Evolutionary conservation across 2,329 filamentous ascomycete genomes (phyloP).

Genomic region (Scedosporium boydii): DNA sequence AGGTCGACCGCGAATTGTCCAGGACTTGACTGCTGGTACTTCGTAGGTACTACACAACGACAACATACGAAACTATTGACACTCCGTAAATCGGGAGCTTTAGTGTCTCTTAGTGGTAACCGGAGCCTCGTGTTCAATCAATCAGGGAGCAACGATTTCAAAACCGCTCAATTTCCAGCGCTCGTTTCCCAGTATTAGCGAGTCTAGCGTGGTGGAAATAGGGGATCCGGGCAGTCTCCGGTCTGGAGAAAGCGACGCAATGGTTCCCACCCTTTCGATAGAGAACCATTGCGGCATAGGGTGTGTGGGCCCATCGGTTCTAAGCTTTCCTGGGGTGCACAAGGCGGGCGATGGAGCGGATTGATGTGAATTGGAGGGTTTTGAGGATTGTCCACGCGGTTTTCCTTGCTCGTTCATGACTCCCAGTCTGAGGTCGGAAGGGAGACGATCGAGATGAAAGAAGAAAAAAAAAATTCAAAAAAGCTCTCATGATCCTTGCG

Average conservation of each 20-base stretch:
- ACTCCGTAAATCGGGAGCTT: background rate
- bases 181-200: background rate
- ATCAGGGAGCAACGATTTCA: background rate
- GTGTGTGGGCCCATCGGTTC: background rate
- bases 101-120: background rate
- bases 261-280: too few relatives aligned
- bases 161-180: background rate
- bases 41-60: too few relatives aligned
- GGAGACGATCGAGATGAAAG: background rate
- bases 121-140: background rate
- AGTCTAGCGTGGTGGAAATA: background rate
- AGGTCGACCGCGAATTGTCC: too few relatives aligned
- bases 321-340: too few relatives aligned
- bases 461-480: background rate
- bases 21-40: too few relatives aligned
- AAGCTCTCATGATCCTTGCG: background rate
- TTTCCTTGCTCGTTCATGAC: background rate
- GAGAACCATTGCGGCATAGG: background rate
- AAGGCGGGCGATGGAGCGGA: too few relatives aligned
- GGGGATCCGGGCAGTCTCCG: background rate
- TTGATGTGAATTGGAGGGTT: too few relatives aligned
- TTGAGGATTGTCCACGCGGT: background rate
- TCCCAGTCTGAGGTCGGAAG: too few relatives aligned
- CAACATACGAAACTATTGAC: too few relatives aligned
- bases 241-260: background rate